Base-by-base conservation (phyloP, 108 stramenopile species). In the Conticribra guillardii region DNA sequence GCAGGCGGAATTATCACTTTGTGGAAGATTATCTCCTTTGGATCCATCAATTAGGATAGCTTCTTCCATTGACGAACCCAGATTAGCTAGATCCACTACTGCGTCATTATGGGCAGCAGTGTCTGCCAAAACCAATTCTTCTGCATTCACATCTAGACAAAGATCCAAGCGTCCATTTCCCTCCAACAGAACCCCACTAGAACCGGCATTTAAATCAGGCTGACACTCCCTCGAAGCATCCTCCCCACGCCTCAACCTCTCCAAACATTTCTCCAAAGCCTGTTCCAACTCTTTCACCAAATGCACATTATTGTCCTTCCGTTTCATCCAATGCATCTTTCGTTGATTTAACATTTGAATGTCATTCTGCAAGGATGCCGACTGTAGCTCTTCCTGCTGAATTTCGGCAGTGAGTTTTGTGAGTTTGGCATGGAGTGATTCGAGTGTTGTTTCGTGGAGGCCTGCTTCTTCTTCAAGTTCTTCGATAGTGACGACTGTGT, bases 401-500 rank as follows among this genome's bases (percentile, higher is more conserved):
- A 80, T 80, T 69, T 75, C 60, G 0, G 28, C n/a, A 7, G 19
- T 28, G n/a, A 80, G 68, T 19, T 31, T 52, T 15, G 19, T 15
- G 16, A 74, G 51, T 45, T 80, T 68, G 19, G n/a, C 28, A 15
- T 67, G 31, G 0, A 80, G 73, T 0, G 79, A 69, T 60, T 67
- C 65, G 26, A 80, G 73, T 0, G 79, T 74, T 45, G 67, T 45
- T 31, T 73, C 71, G 17, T 47, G 59, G 14, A 79, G 66, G 44
- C 59, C 77, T 8, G 54, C 77, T 34, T 73, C 72, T 61, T 79
- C 77, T 58, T 79, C 64, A 1, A 79, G 71, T 48, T 72, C 76
- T 18, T 71, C 75, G 5, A 76, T 37, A 15, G 65, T 50, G 58
- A n/a, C n/a, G n/a, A 69, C 31, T n/a, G 14, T 33, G 44, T 48